Evolutionary conservation across 1,284 basidiomycete genomes (phyloP).

Genomic region (Apiotrichum sp.): DNA sequence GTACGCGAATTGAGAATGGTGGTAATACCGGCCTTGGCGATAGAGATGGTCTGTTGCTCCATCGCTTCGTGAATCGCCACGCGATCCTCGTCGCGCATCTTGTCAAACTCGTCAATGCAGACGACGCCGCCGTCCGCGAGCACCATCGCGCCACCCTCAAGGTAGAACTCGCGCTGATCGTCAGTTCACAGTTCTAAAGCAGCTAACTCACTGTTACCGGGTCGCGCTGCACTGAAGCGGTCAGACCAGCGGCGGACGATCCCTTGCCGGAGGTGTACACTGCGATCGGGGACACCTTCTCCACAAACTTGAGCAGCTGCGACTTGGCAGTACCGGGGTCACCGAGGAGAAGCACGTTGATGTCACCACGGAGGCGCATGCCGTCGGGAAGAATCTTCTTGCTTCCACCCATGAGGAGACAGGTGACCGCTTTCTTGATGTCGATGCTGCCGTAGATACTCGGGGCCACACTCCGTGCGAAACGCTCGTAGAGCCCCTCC

Average conservation of each 20-base stretch:
- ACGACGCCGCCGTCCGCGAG: constrained; percentile 97
- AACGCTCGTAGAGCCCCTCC: constrained; percentile 87
- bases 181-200: neutral
- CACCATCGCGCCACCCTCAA: constrained; percentile 99
- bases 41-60: constrained; percentile 99
- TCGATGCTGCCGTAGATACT: constrained; percentile 97
- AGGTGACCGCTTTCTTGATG: constrained; percentile 96
- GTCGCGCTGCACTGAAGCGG: constrained; percentile 95
- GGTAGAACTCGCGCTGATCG: constrained; percentile 85
- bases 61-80: constrained; percentile 99
- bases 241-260: constrained; percentile 94
- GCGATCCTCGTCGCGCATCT: constrained; percentile 98
- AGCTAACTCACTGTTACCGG: constrained; percentile 63
- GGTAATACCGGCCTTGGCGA: constrained; percentile 98
- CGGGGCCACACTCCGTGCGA: constrained; percentile 88
- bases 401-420: constrained; percentile 93
- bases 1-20: constrained; percentile 96
- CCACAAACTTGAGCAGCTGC: constrained; percentile 96
- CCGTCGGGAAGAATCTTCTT: constrained; percentile 97
- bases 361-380: constrained; percentile 94
- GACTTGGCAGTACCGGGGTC: constrained; percentile 98
- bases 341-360: constrained; percentile 92
- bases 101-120: constrained; percentile 99
- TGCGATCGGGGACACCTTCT: constrained; percentile 94
- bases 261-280: constrained; percentile 99